These are phyloP conservation scores for Brassica carinata DNA, from an alignment of 345 rosid species.

Conservation along the genomic window DNA sequence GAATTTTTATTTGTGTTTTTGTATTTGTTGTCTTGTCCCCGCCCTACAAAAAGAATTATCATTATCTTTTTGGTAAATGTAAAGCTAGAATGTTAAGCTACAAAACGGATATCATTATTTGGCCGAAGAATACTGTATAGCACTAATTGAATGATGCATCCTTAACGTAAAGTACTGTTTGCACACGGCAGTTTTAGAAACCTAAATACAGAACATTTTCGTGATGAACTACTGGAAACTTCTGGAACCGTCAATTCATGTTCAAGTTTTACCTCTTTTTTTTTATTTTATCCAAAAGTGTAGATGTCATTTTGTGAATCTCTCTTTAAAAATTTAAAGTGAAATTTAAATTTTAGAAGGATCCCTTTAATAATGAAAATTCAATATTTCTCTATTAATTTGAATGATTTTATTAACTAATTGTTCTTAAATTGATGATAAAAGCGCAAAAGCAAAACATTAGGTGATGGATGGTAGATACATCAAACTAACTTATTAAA, in stretches of 20 bases:
- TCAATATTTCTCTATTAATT: background rate
- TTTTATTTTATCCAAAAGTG: background rate
- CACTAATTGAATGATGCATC: constrained; percentile 7
- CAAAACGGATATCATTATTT: constrained; percentile 2
- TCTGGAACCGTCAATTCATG: background rate
- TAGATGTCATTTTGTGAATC: background rate
- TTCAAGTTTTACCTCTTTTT: background rate
- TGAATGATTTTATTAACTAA: background rate
- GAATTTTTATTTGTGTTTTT: background rate
- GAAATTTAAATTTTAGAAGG: background rate
- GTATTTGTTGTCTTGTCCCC: background rate
- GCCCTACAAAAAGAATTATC: background rate
- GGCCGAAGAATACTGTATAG: background rate
- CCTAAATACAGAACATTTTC: constrained; percentile 10
- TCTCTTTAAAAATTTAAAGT: background rate
- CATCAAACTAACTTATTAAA: background rate
- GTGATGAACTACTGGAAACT: background rate
- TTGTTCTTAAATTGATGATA: background rate
- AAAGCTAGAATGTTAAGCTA: background rate
- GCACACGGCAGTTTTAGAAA: constrained; percentile 1
- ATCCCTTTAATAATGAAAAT: background rate
- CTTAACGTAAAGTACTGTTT: background rate
- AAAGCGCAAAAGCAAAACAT: background rate
- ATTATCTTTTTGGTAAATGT: background rate
- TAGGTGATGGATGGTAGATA: background rate